Base-by-base conservation (phyloP, 1,284 basidiomycete genomes). In the Neonothopanus nambi region DNA sequence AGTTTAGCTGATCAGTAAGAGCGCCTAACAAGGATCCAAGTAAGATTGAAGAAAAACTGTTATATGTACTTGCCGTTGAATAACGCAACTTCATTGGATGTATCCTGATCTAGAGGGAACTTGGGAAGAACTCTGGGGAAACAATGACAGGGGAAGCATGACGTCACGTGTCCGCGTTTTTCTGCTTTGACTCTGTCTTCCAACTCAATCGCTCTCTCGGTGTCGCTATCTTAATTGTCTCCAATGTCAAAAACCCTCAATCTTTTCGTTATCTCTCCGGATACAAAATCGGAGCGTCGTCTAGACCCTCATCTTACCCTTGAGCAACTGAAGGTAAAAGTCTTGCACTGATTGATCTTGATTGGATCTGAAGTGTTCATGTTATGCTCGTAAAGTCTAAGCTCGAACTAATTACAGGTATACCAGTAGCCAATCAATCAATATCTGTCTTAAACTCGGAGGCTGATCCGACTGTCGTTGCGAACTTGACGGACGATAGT, bases 381-480 rank as follows among this genome's bases (percentile, higher is more conserved):
- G 41, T 40, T 26, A 23, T 30, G 20, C 51, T 28, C 66, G n/a
- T n/a, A n/a, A n/a, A 96, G 91, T 77, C 76, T 58, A 96, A 93
- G 63, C 82, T 98, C 23, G 92, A 95, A 65, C 79, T 86, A 46
- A 84, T 98, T 64, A 97, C 95, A n/a, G 95, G 95, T 15, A 89
- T 98, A 51, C 84, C 91, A 1, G 77, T 81, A 3, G 74, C 74
- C 51, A 85, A 87, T 59, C 94, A 97, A 64, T 62, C 70, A 0
- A 80, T 96, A 48, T 72, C 79, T 0, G 67, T 96, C 5, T 78
- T 82, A 49, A 79, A 85, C 3, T 80, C 84, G 3, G 81, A 86
- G 38, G 77, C 76, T 26, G 79, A 85, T 55, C 61, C 72, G 1
- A 70, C 76, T 11, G 72, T 80, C 4, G 58, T 89, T 2, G 80